phyloP scores from a whole-genome alignment of 1,139 yeast species.

The Martiniozyma asiatica region DNA sequence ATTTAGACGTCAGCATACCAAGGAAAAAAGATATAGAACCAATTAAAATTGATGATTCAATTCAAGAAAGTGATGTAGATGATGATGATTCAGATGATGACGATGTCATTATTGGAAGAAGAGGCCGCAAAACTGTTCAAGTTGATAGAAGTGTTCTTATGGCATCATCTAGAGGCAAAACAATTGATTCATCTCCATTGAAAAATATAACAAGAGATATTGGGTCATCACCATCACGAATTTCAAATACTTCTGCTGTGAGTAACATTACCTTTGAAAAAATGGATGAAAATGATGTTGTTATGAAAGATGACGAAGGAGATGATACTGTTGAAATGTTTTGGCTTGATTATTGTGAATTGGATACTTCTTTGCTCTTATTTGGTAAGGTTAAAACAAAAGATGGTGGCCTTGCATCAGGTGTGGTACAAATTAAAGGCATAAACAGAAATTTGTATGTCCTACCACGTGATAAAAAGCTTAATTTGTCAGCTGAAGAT shows the following conservation, averaged over 20 bases:
- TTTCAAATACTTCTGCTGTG: slow-evolving; percentile 12
- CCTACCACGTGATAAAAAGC: slow-evolving; percentile 46
- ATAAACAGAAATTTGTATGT: slow-evolving; percentile 64
- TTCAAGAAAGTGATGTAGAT: slow-evolving; percentile 17
- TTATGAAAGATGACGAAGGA: slow-evolving; percentile 28
- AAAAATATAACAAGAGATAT: slow-evolving; percentile 9
- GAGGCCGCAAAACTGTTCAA: slow-evolving; percentile 31
- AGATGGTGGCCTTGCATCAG: slow-evolving; percentile 54
- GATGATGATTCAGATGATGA: slow-evolving; percentile 15
- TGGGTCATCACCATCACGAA: slow-evolving; percentile 18
- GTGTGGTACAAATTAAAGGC: slow-evolving; percentile 67
- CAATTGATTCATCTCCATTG: slow-evolving; percentile 18
- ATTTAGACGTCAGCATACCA: slow-evolving; percentile 6
- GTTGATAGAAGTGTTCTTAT: slow-evolving; percentile 22
- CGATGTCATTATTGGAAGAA: slow-evolving; percentile 36
- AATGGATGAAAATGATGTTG: slow-evolving; percentile 34
- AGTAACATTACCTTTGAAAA: slow-evolving; percentile 26
- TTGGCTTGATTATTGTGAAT: slow-evolving; percentile 86
- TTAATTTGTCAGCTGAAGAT: slow-evolving; percentile 26
- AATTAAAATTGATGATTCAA: slow-evolving; percentile 5
- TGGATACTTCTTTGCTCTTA: slow-evolving; percentile 55
- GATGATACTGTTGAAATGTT: slow-evolving; percentile 44
- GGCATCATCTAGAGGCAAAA: slow-evolving; percentile 14
- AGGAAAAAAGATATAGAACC: background rate
- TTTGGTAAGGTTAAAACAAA: slow-evolving; percentile 69